Evolutionary conservation across 2,329 filamentous ascomycete species (phyloP).

Genomic region (Hypomyces perniciosus): DNA sequence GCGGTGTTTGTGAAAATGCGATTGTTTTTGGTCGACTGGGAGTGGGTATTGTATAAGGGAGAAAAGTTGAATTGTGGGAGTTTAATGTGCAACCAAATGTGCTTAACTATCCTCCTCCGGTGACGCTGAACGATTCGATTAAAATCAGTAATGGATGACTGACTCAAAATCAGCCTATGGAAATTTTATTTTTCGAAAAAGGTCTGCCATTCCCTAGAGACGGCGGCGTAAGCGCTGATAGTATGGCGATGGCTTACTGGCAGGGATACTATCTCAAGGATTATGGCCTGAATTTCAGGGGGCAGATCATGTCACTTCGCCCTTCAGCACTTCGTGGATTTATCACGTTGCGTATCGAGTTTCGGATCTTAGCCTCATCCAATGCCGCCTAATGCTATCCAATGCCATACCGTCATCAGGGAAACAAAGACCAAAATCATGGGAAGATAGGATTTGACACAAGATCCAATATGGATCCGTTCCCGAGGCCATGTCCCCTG

Average conservation of each 20-base stretch:
- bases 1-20: background rate
- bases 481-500: too few species aligned
- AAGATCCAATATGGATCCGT: too few species aligned
- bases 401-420: too few species aligned
- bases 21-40: background rate
- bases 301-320: background rate
- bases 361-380: too few species aligned
- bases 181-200: background rate
- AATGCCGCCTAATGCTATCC: too few species aligned
- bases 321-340: too few species aligned
- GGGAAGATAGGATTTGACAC: too few species aligned
- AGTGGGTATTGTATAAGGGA: background rate
- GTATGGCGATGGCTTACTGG: background rate
- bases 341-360: too few species aligned
- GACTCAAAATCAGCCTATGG: background rate
- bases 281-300: background rate
- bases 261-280: background rate
- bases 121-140: background rate
- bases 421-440: too few species aligned
- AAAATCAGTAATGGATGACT: background rate
- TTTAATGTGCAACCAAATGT: slow-evolving; percentile 1
- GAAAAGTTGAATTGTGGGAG: background rate
- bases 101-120: background rate
- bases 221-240: background rate
- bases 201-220: background rate